Evolutionary conservation across 352 stramenopile species (phyloP), one percentile per base, ranked within the genome.

Genomic region (Elongisporangium anandrum): DNA sequence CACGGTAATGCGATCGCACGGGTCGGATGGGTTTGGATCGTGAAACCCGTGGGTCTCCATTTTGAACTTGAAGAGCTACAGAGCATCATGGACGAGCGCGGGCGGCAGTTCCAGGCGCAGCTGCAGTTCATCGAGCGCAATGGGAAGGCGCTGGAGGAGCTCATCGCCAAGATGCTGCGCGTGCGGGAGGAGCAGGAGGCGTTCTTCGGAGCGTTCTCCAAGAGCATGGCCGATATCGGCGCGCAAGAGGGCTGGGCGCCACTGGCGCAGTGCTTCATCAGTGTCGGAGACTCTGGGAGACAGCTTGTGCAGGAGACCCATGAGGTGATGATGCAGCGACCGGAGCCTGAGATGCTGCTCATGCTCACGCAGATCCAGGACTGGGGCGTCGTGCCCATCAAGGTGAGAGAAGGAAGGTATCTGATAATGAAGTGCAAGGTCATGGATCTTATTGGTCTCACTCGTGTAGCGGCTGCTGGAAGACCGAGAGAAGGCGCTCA

Each of bases 121-220:
- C 58, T 95, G 56, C 79, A 92, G 69, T 85, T 93, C 61, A 82
- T 92, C 70, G 85, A 95, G 80, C 78, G 78, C 58, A 95, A 88
- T 57, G 72, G 77, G 1, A 79, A 69, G 50, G 79, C 82, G 41
- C 66, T 95, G n/a, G 79, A 91, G 63, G 85, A 93, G 56, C 61
- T 88, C 24, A 73, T 92, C 49, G 71, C 69, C 20, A 79, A 76
- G 65, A 89, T 88, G 76, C 64, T 90, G 53, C 77, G 70, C 49
- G 69, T 76, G 26, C 72, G 81, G 0, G 79, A 92, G 59, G 79
- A 90, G 55, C 78, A 91, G 57, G 78, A 91, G 73, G 56, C 54
- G 2, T 91, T 90, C 63, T 68, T 84, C 12, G 38, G 21, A 12
- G 59, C 60, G 4, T 88, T 95, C 41, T 71, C 78, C 21, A 76